Percentiles rank a stretch among this genome's conserved stretches.
These are phyloP conservation scores for Aspergillus tubingensis DNA, from an alignment of 2,329 filamentous ascomycete species.

Conservation along the genomic window DNA sequence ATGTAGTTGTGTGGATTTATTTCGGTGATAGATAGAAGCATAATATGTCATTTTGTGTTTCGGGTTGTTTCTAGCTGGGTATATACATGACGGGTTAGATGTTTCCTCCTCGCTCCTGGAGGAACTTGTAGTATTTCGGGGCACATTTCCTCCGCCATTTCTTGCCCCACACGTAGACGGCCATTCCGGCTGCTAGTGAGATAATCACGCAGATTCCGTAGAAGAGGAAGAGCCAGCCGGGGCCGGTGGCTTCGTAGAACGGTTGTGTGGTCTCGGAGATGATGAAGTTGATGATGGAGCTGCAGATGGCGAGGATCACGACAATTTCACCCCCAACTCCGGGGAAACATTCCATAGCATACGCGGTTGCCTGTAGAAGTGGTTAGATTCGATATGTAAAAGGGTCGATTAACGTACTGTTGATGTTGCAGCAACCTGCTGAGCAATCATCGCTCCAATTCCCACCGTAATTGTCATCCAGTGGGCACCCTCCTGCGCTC, in stretches of 20 bases:
- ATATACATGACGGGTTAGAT: not conserved
- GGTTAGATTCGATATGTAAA: not conserved
- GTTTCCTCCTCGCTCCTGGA: not conserved
- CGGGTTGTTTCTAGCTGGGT: not conserved
- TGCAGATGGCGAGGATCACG: not conserved
- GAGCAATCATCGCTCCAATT: not conserved
- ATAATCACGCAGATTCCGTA: conserved; percentile 1
- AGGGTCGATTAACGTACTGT: not conserved
- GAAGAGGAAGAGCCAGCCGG: conserved; percentile 3
- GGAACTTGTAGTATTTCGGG: conserved; percentile 2
- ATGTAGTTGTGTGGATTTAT: too few species aligned
- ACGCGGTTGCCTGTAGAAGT: not conserved
- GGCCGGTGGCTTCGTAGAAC: not conserved
- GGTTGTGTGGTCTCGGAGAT: conserved; percentile 4
- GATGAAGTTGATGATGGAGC: conserved; percentile 5
- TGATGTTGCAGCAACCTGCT: not conserved
- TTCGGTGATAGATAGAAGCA: too few species aligned
- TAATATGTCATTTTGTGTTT: not conserved
- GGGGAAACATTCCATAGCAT: not conserved
- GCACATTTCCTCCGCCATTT: not conserved
- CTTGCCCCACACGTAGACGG: conserved; percentile 1
- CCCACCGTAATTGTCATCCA: not conserved
- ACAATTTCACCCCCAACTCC: not conserved
- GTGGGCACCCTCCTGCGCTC: not conserved
- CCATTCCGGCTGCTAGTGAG: not conserved